phyloP scores from a whole-genome alignment of 2,329 filamentous ascomycete genomes.

The Epichloe hybrida region DNA sequence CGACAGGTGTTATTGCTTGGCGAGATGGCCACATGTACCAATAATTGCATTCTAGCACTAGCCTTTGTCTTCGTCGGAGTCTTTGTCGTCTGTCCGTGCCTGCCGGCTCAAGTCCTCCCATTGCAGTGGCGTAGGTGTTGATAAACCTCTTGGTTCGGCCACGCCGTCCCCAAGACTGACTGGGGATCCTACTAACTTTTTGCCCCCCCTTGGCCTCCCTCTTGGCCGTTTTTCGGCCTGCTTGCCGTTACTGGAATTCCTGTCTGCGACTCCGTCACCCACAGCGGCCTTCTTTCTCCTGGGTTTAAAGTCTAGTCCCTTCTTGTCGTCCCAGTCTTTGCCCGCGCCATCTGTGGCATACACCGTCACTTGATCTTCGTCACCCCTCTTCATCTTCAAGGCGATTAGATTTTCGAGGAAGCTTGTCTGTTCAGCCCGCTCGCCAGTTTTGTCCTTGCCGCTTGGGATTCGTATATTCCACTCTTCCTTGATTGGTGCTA shows the following conservation, averaged over 20 bases:
- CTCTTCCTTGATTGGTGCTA: slow-evolving; percentile 27
- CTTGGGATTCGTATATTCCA: slow-evolving; percentile 32
- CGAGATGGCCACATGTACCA: too few relatives aligned
- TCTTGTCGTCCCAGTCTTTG: slow-evolving; percentile 27
- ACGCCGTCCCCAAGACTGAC: slow-evolving; percentile 10
- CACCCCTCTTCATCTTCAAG: slow-evolving; percentile 49
- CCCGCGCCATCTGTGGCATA: slow-evolving; percentile 33
- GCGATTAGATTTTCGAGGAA: slow-evolving; percentile 55
- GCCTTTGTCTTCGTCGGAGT: too few relatives aligned
- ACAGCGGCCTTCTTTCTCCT: slow-evolving; percentile 12
- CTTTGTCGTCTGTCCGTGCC: neutral
- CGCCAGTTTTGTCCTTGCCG: slow-evolving; percentile 32
- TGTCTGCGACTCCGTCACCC: neutral
- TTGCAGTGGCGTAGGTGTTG: slow-evolving; percentile 20
- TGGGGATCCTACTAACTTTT: slow-evolving; percentile 7
- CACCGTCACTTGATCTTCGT: slow-evolving; percentile 52
- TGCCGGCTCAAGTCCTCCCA: slow-evolving; percentile 19
- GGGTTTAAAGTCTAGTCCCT: slow-evolving; percentile 26
- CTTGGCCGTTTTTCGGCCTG: slow-evolving; percentile 3
- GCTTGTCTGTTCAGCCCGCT: slow-evolving; percentile 32
- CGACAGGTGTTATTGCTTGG: too few relatives aligned
- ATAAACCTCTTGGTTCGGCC: slow-evolving; percentile 10
- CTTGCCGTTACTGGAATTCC: slow-evolving; percentile 5
- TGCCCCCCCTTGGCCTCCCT: neutral
- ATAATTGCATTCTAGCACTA: too few relatives aligned